phyloP scores from a whole-genome alignment of 2,329 filamentous ascomycete species.

The Penicillium freii region DNA sequence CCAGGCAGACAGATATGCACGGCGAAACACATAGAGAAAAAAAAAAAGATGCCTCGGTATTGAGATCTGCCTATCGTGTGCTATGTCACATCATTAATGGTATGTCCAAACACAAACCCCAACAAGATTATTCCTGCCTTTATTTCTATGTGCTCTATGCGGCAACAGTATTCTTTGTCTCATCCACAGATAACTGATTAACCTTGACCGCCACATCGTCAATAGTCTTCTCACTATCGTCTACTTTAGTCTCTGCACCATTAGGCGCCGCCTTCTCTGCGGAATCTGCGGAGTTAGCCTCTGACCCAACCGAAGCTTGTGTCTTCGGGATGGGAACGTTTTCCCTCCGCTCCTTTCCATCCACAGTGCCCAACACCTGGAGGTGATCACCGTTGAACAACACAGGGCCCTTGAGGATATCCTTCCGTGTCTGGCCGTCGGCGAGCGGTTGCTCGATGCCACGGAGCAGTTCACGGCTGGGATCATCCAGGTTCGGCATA shows the following conservation, averaged over 20 bases:
- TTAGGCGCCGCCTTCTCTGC: not conserved
- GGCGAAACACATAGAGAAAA: not conserved
- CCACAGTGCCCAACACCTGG: slow-evolving; percentile 35
- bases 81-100: not conserved
- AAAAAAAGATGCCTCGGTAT: not conserved
- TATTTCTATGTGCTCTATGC: slow-evolving; percentile 9
- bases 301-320: not conserved
- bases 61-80: slow-evolving; percentile 1
- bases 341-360: slow-evolving; percentile 33
- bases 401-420: slow-evolving; percentile 37
- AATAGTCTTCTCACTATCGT: slow-evolving; percentile 6
- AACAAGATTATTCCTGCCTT: not conserved
- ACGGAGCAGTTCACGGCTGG: slow-evolving; percentile 35
- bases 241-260: not conserved
- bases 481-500: slow-evolving; percentile 66
- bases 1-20: not conserved
- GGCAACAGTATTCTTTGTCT: not conserved
- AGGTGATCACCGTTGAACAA: slow-evolving; percentile 36
- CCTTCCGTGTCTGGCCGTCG: slow-evolving; percentile 27
- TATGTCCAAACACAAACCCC: not conserved
- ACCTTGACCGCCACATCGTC: slow-evolving; percentile 5
- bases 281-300: not conserved
- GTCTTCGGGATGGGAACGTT: slow-evolving; percentile 27
- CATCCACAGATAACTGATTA: slow-evolving; percentile 3
- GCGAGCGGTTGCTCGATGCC: slow-evolving; percentile 29